Evolutionary conservation across 106 monocot species (phyloP), one percentile per base, ranked within the genome.

Genomic region (Allium fistulosum): DNA sequence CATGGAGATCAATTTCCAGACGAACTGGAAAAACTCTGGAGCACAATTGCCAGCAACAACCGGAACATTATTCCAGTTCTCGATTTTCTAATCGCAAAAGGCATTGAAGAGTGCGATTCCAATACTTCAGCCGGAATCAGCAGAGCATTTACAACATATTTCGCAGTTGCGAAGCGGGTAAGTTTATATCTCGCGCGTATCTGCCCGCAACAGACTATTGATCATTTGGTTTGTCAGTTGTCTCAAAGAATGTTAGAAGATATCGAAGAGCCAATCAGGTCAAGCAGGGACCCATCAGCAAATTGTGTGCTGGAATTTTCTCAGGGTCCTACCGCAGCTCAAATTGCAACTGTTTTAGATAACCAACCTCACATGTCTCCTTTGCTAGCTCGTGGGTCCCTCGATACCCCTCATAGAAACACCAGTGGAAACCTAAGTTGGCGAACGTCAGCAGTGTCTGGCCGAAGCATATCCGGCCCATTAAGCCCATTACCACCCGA

Each of bases 1-100:
- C 99, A 99, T 61, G 99, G 99, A 9, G 90, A 99, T 92, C 99
- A 99, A 65, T 99, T 99, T 72, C 99, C 99, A 55, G 99, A 99
- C 75, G 99, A 99, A 68, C 85, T 99, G 61, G 99, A 99, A 74
- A 99, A 99, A 65, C 81, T 99, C 2, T 99, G 99, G 99, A 87
- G 99, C 73, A 99, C 99, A 18, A 79, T 99, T 61, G 99, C 93
- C 15, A 87, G 84, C 68, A 99, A 99, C 57, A 82, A 73, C 8
- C 64, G 87, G 11, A 99, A 99, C 51, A 93, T 99, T 49, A 81
- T 85, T 76, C 99, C 92, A 7, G 99, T 99, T 80, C 81, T 99
- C 13, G 78, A 90, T 60, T 99, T 99, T 69, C 69, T 99, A 74
- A 87, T 99, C 45, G 87, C 88, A 6, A 93, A 90, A 70, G 99